phyloP scores from a whole-genome alignment of 169 alveolate species.

The Neospora caninum region DNA sequence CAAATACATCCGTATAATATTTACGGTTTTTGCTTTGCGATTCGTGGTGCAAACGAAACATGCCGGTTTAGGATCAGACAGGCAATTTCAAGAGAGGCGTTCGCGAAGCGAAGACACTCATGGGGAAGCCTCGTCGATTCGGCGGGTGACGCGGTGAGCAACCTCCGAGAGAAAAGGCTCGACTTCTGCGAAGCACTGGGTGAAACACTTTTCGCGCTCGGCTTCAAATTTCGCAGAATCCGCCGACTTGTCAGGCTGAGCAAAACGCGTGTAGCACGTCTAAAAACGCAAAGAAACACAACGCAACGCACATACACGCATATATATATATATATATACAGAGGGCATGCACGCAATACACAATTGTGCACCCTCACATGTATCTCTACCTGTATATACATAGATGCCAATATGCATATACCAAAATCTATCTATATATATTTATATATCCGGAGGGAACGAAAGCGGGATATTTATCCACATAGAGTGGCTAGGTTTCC shows the following conservation, averaged over 20 bases:
- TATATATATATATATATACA: neutral
- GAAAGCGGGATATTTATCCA: too few species aligned
- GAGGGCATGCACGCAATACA: neutral
- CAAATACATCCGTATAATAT: neutral
- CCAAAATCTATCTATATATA: neutral
- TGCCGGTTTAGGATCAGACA: neutral
- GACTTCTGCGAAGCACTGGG: slow-evolving; percentile 16
- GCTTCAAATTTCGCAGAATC: neutral
- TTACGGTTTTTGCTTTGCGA: neutral
- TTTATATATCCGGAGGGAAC: too few species aligned
- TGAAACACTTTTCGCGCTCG: neutral
- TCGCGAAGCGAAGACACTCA: too few species aligned
- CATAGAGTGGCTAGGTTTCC: too few species aligned
- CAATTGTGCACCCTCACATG: neutral
- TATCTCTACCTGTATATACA: neutral
- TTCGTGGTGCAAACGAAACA: neutral
- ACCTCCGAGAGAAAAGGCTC: slow-evolving; percentile 17
- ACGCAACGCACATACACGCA: neutral
- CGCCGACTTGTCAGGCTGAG: neutral
- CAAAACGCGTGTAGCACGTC: slow-evolving; percentile 14
- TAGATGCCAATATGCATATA: neutral
- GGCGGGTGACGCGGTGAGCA: neutral
- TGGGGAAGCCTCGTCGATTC: slow-evolving; percentile 15
- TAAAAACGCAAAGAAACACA: neutral
- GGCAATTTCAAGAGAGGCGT: neutral